A percentile compares a stretch with the other conserved stretches of the same genome.
Evolutionary conservation across 495 filamentous ascomycete genomes (phyloP).

Genomic region (Corynascus novoguineensis): DNA sequence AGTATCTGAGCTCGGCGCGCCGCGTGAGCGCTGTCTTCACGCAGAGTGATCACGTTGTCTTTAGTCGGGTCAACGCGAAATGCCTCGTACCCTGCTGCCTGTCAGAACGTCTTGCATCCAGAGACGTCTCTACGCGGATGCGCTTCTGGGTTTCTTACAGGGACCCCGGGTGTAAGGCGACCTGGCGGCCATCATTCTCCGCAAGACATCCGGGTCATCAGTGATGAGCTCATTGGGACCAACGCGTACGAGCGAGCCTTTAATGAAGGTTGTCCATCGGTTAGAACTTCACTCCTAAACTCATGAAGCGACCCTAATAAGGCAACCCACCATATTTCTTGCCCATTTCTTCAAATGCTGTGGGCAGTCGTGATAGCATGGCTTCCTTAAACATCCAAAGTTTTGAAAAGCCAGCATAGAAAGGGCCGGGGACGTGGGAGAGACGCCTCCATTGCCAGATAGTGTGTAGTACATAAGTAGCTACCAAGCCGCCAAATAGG

Average conservation of each 20-base stretch:
- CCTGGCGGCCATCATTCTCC: neutral
- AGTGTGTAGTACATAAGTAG: neutral
- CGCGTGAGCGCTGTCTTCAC: neutral
- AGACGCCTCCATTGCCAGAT: constrained; percentile 27
- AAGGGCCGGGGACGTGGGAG: constrained; percentile 30
- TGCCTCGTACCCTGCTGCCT: neutral
- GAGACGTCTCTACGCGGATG: neutral
- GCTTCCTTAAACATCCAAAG: constrained; percentile 18
- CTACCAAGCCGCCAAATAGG: neutral
- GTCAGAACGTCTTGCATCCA: neutral
- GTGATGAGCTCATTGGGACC: constrained; percentile 39
- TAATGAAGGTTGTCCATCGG: neutral
- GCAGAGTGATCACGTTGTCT: neutral
- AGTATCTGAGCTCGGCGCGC: neutral
- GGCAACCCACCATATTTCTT: neutral
- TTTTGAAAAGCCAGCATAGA: constrained; percentile 26
- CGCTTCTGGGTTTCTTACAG: neutral
- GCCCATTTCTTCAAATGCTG: neutral
- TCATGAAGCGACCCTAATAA: neutral
- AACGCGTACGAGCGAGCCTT: constrained; percentile 24
- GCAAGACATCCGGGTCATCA: constrained; percentile 13
- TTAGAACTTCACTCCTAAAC: neutral
- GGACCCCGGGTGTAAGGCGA: neutral
- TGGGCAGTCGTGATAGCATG: constrained; percentile 1
- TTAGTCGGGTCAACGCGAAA: neutral